These are phyloP conservation scores for Colletotrichum paranaense DNA, from an alignment of 2,329 filamentous ascomycete genomes.

Conservation along the genomic window DNA sequence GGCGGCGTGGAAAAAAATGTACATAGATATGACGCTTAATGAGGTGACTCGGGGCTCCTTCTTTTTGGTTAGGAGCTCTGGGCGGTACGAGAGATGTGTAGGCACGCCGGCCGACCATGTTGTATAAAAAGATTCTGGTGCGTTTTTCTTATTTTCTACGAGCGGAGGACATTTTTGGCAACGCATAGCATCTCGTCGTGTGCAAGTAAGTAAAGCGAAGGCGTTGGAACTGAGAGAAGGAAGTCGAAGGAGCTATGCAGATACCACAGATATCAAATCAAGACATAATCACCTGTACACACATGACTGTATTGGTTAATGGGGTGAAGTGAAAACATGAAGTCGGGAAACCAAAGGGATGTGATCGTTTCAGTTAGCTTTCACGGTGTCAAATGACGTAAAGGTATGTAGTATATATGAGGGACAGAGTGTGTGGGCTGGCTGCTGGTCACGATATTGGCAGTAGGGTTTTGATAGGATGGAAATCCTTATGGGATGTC, in stretches of 20 bases:
- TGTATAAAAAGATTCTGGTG: conserved; percentile 41
- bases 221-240: conserved; percentile 16
- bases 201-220: conserved; percentile 21
- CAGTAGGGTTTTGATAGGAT: background rate
- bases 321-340: background rate
- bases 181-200: conserved; percentile 30
- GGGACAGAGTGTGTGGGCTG: too few species aligned
- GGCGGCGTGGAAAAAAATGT: conserved; percentile 19
- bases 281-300: conserved; percentile 18
- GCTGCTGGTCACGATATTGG: background rate
- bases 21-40: conserved; percentile 33
- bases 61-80: background rate
- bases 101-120: conserved; percentile 39
- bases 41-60: conserved; percentile 12
- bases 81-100: conserved; percentile 15
- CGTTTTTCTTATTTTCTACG: conserved; percentile 6
- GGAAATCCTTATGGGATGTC: background rate
- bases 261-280: conserved; percentile 31
- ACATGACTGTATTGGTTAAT: background rate
- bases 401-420: background rate
- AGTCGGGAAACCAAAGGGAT: background rate
- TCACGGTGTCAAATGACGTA: background rate
- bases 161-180: conserved; percentile 9
- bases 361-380: background rate
- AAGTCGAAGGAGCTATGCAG: conserved; percentile 13